These are phyloP conservation scores for Triticum aestivum DNA, from an alignment of 176 grass and related monocot genomes.

Conservation along the genomic window DNA sequence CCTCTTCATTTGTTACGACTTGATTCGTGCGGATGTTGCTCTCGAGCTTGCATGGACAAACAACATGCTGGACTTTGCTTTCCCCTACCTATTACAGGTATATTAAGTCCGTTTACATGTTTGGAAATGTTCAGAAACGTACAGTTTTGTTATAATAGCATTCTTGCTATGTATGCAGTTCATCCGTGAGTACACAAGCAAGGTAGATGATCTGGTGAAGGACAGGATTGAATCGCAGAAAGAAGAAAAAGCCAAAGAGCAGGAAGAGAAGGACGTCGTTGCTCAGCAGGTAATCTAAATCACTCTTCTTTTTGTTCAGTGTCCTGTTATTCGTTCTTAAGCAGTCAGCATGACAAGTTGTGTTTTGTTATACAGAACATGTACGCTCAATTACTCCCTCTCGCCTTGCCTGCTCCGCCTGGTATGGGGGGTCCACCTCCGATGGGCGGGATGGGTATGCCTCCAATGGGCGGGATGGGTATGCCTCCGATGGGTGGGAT, in stretches of 20 bases:
- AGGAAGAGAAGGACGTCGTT: conserved; percentile 89
- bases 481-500: conserved; percentile 71
- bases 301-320: background rate
- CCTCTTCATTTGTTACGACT: conserved; percentile 96
- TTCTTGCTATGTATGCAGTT: conserved; percentile 40
- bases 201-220: conserved; percentile 94
- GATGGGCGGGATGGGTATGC: conserved; percentile 81
- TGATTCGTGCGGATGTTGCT: conserved; percentile 88
- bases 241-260: conserved; percentile 80
- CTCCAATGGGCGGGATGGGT: conserved; percentile 49
- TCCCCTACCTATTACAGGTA: conserved; percentile 98
- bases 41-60: conserved; percentile 99
- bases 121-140: background rate
- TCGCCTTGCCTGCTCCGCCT: conserved; percentile 81
- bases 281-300: conserved; percentile 69
- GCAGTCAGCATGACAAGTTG: conserved; percentile 4
- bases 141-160: conserved; percentile 4
- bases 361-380: conserved; percentile 77
- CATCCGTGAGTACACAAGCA: conserved; percentile 87
- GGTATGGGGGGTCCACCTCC: conserved; percentile 73
- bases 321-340: background rate
- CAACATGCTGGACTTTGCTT: conserved; percentile 94
- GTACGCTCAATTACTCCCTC: conserved; percentile 90
- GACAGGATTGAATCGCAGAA: conserved; percentile 79
- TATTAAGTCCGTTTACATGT: background rate